phyloP scores from a whole-genome alignment of 2,329 filamentous ascomycete genomes.

The Cadophora sp. region DNA sequence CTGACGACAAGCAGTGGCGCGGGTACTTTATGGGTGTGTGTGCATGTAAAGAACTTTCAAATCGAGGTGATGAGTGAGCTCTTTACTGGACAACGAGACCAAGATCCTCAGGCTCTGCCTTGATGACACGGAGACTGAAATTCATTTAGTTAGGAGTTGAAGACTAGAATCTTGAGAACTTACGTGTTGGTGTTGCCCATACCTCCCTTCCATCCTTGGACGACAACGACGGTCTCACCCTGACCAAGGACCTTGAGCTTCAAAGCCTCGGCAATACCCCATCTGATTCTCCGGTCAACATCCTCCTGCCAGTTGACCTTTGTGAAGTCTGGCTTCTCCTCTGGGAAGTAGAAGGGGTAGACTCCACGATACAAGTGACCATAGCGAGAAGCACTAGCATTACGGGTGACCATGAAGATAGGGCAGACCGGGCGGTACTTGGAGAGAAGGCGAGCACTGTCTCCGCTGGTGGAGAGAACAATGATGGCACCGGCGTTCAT shows the following conservation, averaged over 20 bases:
- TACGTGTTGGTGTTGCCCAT: slow-evolving; percentile 89
- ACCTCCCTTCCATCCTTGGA: slow-evolving; percentile 90
- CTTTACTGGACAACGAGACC: slow-evolving; percentile 26
- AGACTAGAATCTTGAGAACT: slow-evolving; percentile 12
- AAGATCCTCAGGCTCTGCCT: slow-evolving; percentile 43
- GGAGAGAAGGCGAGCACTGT: slow-evolving; percentile 92
- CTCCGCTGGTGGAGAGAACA: slow-evolving; percentile 93
- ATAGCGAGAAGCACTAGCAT: slow-evolving; percentile 82
- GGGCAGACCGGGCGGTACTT: slow-evolving; percentile 99
- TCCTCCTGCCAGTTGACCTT: slow-evolving; percentile 98
- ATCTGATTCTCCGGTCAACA: slow-evolving; percentile 96
- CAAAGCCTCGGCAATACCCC: slow-evolving; percentile 88
- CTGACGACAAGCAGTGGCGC: not conserved
- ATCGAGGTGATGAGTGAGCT: not conserved
- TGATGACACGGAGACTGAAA: slow-evolving; percentile 44
- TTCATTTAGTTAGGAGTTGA: slow-evolving; percentile 20
- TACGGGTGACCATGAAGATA: slow-evolving; percentile 99
- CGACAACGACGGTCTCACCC: slow-evolving; percentile 80
- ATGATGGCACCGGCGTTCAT: slow-evolving; percentile 96
- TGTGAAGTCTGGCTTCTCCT: slow-evolving; percentile 93
- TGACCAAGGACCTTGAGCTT: slow-evolving; percentile 77
- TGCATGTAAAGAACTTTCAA: not conserved
- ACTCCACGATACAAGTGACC: slow-evolving; percentile 96
- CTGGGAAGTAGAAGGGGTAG: slow-evolving; percentile 94
- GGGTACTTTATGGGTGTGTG: slow-evolving; percentile 1